Conservation (phyloP, 139 green algal species). For the Pseudopediastrum boryanum region DNA sequence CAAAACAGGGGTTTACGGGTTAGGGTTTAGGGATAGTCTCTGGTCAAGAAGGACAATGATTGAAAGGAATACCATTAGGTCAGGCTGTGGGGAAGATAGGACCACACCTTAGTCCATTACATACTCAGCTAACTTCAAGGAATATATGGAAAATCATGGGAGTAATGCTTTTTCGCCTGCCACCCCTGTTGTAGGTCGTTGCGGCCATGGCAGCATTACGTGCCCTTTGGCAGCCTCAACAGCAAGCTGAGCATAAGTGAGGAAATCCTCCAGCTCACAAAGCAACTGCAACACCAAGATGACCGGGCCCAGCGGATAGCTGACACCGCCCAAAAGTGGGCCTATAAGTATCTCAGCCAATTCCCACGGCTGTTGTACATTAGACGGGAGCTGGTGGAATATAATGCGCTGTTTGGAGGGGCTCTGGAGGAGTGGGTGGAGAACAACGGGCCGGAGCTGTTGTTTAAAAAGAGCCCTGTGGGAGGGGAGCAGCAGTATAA, state of each 20-base stretch:
- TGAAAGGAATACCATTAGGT: not conserved
- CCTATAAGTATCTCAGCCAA: constrained; percentile 31
- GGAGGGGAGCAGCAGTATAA: no score
- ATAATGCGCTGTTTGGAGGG: constrained; percentile 31
- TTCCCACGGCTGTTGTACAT: constrained; percentile 39
- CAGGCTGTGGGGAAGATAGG: not conserved
- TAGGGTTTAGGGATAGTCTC: no score
- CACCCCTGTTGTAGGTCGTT: constrained; percentile 12
- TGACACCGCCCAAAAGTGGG: constrained; percentile 24
- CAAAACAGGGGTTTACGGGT: no score
- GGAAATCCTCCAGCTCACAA: not conserved
- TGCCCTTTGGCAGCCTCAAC: not conserved
- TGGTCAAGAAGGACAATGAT: not conserved
- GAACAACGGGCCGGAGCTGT: not conserved
- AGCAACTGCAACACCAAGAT: constrained; percentile 7
- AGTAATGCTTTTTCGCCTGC: no score
- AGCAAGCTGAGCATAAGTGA: no score
- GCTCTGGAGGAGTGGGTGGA: constrained; percentile 31
- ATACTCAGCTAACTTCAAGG: not conserved
- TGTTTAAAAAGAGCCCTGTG: no score
- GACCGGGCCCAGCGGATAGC: constrained; percentile 17
- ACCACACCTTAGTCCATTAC: not conserved
- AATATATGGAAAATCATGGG: no score
- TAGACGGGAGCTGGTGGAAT: constrained; percentile 19
- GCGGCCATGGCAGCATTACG: constrained; percentile 39